These are phyloP conservation scores for Cicer bijugum DNA, from an alignment of 306 rosid genomes.

Conservation along the genomic window DNA sequence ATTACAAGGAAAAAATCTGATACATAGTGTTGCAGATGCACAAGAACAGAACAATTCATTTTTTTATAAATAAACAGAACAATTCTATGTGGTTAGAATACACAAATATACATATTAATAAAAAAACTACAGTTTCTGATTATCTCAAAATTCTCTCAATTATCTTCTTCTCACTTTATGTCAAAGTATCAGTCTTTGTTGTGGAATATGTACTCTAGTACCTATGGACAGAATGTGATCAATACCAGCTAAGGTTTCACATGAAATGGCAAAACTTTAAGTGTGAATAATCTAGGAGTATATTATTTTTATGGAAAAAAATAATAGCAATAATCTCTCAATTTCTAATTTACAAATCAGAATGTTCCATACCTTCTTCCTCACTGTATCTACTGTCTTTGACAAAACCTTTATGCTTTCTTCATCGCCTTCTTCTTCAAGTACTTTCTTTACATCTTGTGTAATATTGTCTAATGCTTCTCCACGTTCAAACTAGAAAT, in stretches of 20 bases:
- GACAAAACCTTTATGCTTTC: slow-evolving; percentile 81
- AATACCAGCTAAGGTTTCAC: not conserved
- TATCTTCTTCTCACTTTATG: not conserved
- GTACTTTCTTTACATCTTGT: slow-evolving; percentile 73
- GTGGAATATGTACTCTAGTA: not conserved
- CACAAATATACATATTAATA: not conserved
- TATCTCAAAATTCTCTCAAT: not conserved
- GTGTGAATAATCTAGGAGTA: not conserved
- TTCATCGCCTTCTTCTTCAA: slow-evolving; percentile 89
- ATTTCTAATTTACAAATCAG: slow-evolving; percentile 32
- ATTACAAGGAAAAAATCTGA: not conserved
- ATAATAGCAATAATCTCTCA: not conserved
- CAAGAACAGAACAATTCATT: not conserved
- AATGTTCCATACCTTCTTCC: slow-evolving; percentile 72
- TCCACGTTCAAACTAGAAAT: slow-evolving; percentile 88
- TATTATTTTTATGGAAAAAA: not conserved
- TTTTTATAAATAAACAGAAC: not conserved
- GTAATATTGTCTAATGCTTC: slow-evolving; percentile 85
- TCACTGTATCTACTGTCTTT: slow-evolving; percentile 89
- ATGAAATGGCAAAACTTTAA: not conserved
- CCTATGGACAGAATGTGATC: not conserved
- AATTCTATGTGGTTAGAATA: slow-evolving; percentile 27
- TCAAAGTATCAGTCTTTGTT: slow-evolving; percentile 1
- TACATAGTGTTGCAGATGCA: not conserved
- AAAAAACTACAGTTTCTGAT: not conserved